Base-by-base conservation (phyloP, 208 protist species). In the Trypanosoma lewisi region DNA sequence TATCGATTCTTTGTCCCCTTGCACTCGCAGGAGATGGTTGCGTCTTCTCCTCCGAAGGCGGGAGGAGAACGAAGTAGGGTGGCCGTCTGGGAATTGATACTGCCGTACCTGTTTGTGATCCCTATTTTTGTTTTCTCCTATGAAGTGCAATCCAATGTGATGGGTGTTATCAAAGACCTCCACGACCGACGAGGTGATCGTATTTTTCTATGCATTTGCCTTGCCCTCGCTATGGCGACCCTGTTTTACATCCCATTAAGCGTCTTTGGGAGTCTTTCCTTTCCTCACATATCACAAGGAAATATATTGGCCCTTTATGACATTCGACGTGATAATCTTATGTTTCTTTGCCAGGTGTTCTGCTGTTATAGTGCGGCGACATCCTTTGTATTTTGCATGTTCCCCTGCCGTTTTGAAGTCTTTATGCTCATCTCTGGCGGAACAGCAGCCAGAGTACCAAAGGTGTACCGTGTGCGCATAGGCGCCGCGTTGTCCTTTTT, bases 121-220 rank as follows among this genome's bases (percentile, higher is more conserved):
- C 80, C 82, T 34, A 87, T 92, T 48, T 92, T 87, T 60, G 68
- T 92, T 37, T 92, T 92, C 59, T 89, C 80, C 7, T 92, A 89
- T 59, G 80, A 92, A 63, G 80, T 87, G 64, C 82, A 89, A 70
- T 87, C 85, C 19, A 92, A 92, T 57, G 80, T 87, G 7, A 92
- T 92, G 85, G 82, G 63, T 0, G 80, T 92, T 8, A 89, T 92
- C 57, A 89, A 89, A 70, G 82, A 92, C 28, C 63, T 89, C 45
- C 77, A 89, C 64, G 77, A 92, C 61, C 71, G 78, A 31, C 83
- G 82, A 11, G 82, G 82, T 39, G 70, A 57, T 52, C 76, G 78
- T 49, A 78, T 92, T 41, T 75, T 89, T 25, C n/a, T 79, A 11
- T 84, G 73, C 14, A 89, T 83, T 17, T 80, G 64, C 2, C 49